These are phyloP conservation scores for Pythium graminicola DNA, from an alignment of 352 stramenopile genomes.

Conservation along the genomic window DNA sequence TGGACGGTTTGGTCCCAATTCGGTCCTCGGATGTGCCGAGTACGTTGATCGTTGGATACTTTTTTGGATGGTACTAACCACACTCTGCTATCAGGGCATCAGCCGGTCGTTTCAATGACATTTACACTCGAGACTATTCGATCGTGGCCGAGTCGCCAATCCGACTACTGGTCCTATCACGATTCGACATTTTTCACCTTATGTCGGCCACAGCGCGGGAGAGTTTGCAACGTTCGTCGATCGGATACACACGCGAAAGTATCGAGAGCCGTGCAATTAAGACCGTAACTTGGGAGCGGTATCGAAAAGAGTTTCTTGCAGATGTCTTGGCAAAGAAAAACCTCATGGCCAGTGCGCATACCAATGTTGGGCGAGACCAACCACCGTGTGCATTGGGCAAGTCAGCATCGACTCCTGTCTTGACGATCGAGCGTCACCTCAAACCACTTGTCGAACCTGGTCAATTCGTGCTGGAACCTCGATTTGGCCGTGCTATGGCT, in stretches of 20 bases:
- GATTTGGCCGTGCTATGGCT: background rate
- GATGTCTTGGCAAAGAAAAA: slow-evolving; percentile 32
- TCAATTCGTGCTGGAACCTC: slow-evolving; percentile 10
- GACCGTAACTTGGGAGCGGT: slow-evolving; percentile 70
- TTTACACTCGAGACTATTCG: slow-evolving; percentile 70
- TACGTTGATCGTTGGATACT: slow-evolving; percentile 24
- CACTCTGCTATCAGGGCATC: slow-evolving; percentile 37
- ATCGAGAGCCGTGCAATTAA: slow-evolving; percentile 69
- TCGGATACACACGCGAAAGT: slow-evolving; percentile 50
- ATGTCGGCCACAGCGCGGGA: slow-evolving; percentile 60
- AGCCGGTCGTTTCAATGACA: slow-evolving; percentile 77
- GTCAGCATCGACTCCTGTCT: slow-evolving; percentile 27
- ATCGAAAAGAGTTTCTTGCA: slow-evolving; percentile 55
- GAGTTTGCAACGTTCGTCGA: slow-evolving; percentile 60
- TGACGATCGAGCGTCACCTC: slow-evolving; percentile 1
- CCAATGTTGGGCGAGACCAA: slow-evolving; percentile 23
- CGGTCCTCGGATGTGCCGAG: slow-evolving; percentile 74
- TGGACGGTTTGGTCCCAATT: slow-evolving; percentile 65
- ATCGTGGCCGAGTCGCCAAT: slow-evolving; percentile 68
- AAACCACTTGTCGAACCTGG: slow-evolving; percentile 20
- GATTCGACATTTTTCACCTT: slow-evolving; percentile 81
- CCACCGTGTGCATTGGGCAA: too few relatives aligned
- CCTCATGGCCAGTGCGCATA: background rate
- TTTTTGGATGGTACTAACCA: background rate
- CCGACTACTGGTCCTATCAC: slow-evolving; percentile 72